These are phyloP conservation scores for Globisporangium cystogenes DNA, from an alignment of 352 stramenopile genomes.

Conservation along the genomic window DNA sequence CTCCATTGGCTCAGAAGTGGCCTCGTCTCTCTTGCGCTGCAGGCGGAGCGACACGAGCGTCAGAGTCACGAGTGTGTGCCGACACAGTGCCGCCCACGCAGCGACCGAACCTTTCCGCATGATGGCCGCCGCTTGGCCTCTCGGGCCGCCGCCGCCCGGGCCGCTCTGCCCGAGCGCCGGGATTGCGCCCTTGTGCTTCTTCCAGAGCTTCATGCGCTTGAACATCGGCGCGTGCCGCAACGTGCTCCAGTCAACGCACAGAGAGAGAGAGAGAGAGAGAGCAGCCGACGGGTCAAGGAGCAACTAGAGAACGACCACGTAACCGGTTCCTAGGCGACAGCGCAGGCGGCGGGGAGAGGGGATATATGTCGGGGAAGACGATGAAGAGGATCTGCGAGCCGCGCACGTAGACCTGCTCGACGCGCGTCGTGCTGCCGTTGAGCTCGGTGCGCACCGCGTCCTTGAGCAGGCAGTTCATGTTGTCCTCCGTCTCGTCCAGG, in stretches of 20 bases:
- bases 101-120: slow-evolving; percentile 63
- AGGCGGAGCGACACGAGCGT: background rate
- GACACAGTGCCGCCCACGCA: too few species aligned
- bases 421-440: slow-evolving; percentile 70
- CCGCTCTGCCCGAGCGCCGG: slow-evolving; percentile 66
- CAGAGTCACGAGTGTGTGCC: too few species aligned
- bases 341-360: too few species aligned
- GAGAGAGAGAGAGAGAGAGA: too few species aligned
- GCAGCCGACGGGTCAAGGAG: slow-evolving; percentile 15
- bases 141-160: slow-evolving; percentile 41
- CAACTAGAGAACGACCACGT: too few species aligned
- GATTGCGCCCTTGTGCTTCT: slow-evolving; percentile 81
- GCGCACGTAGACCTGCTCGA: slow-evolving; percentile 82
- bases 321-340: too few species aligned
- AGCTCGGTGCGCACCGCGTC: slow-evolving; percentile 81
- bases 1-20: slow-evolving; percentile 21
- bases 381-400: slow-evolving; percentile 87
- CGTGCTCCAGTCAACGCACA: slow-evolving; percentile 34
- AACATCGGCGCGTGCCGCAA: slow-evolving; percentile 88
- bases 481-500: slow-evolving; percentile 86
- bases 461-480: slow-evolving; percentile 89
- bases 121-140: slow-evolving; percentile 73
- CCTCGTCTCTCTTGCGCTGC: slow-evolving; percentile 56
- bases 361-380: slow-evolving; percentile 88
- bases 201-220: slow-evolving; percentile 85